Evolutionary conservation across 192 early-diverging fungal genomes (phyloP), one percentile per base, ranked within the genome.

Genomic region (Funneliformis geosporum): DNA sequence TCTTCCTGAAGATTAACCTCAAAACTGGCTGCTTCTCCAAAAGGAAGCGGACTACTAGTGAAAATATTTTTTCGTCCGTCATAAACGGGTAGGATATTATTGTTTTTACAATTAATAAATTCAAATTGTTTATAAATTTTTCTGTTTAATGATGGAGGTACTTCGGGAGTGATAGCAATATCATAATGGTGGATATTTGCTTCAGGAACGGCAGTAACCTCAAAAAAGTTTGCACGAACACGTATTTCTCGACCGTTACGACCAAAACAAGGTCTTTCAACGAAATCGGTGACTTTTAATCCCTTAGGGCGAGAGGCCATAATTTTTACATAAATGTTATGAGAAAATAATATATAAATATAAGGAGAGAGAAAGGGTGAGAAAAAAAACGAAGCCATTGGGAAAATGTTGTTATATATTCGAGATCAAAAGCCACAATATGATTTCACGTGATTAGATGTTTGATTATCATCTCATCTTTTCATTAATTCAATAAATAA

Each of bases 141-240:
- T 9, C 93, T 78, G 80, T 93, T 92, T 46, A 96, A 91, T 5
- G 90, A 87, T 4, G 92, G 90, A 14, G 95, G 95, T 21, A 94
- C 93, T 70, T 94, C 91, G 8, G 95, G 94, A 2, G 82, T 83
- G 39, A 98, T 91, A 0, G 86, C 87, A 14, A 98, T 86, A 84
- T 96, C 94, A 85, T 97, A 99, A 76, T 98, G 97, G 82, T 93
- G 88, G n/a, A 99, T 88, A 6, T 90, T 89, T 0, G 80, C 85
- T 18, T 88, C 81, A 5, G 92, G 91, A 16, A 94, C 88, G 28
- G 86, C 85, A 39, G 81, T 84, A 42, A 98, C 82, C 69, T 93
- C 91, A 80, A 96, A 94, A 79, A 94, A 94, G 84, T 99, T 99
- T 27, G 88, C 85, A 0, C 84, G 65, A 7, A 95, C 88, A 8